Conservation (phyloP, 164 flowering plant species). For the Tinospora cordifolia region DNA sequence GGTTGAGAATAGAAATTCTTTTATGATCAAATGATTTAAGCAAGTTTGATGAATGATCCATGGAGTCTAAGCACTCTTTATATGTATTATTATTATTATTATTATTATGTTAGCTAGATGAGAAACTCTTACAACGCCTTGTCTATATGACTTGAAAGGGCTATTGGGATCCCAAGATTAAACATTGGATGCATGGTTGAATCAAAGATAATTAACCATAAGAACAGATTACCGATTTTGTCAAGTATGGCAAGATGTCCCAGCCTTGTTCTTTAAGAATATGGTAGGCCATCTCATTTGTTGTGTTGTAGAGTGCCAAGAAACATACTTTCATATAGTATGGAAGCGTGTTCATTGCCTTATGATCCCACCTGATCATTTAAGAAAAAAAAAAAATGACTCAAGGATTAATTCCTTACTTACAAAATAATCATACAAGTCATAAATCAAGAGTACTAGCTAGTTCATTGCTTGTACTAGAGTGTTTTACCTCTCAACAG, state of each 20-base stretch:
- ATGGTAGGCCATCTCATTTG: slow-evolving; percentile 15
- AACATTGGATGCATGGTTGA: neutral
- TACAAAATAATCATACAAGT: neutral
- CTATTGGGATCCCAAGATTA: too few relatives aligned
- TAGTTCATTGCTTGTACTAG: neutral
- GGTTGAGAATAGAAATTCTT: neutral
- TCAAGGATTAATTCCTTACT: too few relatives aligned
- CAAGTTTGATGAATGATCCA: neutral
- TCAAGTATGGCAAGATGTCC: slow-evolving; percentile 20
- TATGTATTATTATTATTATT: neutral
- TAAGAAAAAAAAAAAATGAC: too few relatives aligned
- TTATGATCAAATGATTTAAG: neutral
- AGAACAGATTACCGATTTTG: slow-evolving; percentile 24
- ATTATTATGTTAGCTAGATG: neutral
- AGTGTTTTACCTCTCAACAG: slow-evolving; percentile 11
- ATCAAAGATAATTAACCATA: too few relatives aligned
- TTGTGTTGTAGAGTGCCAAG: slow-evolving; percentile 14
- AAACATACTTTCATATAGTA: slow-evolving; percentile 6
- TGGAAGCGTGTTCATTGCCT: slow-evolving; percentile 9
- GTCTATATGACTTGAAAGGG: neutral
- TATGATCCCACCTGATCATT: slow-evolving; percentile 14
- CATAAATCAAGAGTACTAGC: neutral
- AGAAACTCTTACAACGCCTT: neutral
- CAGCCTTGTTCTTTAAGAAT: slow-evolving; percentile 9
- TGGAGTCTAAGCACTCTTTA: neutral